Evolutionary conservation across 805 yeast genomes (phyloP).

Genomic region (Zygosaccharomyces pseudorouxii): DNA sequence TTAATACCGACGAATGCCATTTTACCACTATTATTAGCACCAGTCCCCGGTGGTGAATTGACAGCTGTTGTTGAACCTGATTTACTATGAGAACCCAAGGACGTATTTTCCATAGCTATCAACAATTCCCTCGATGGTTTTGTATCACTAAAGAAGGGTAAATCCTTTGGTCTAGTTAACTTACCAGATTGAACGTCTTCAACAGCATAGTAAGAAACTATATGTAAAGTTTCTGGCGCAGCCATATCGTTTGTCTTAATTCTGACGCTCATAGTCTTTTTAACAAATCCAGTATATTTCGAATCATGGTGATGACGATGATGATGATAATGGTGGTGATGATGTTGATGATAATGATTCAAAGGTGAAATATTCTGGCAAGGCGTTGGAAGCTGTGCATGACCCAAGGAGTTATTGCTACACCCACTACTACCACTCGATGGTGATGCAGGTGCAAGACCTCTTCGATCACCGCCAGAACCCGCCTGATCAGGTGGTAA

Average conservation of each 20-base stretch:
- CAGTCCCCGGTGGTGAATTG: neutral
- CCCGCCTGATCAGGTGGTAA: neutral
- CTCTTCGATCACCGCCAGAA: slow-evolving; percentile 1
- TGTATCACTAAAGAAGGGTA: slow-evolving; percentile 46
- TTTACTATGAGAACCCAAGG: slow-evolving; percentile 50
- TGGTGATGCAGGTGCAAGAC: slow-evolving; percentile 2
- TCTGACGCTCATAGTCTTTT: slow-evolving; percentile 74
- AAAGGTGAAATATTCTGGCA: neutral
- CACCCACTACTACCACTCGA: neutral
- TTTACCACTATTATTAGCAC: neutral
- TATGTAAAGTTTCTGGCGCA: slow-evolving; percentile 40
- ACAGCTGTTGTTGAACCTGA: slow-evolving; percentile 11
- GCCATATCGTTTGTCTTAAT: slow-evolving; percentile 32
- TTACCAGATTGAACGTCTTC: slow-evolving; percentile 62
- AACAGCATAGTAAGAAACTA: slow-evolving; percentile 74
- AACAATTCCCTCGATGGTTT: slow-evolving; percentile 46
- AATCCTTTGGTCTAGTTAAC: slow-evolving; percentile 54
- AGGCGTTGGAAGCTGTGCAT: neutral
- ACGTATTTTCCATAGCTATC: slow-evolving; percentile 52
- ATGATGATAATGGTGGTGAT: neutral
- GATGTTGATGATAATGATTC: neutral
- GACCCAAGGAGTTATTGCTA: neutral
- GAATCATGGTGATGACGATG: slow-evolving; percentile 3
- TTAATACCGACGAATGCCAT: slow-evolving; percentile 4
- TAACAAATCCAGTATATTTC: slow-evolving; percentile 56